Base-by-base conservation (phyloP, 1,139 yeast genomes). In the Scheffersomyces illinoinensis region DNA sequence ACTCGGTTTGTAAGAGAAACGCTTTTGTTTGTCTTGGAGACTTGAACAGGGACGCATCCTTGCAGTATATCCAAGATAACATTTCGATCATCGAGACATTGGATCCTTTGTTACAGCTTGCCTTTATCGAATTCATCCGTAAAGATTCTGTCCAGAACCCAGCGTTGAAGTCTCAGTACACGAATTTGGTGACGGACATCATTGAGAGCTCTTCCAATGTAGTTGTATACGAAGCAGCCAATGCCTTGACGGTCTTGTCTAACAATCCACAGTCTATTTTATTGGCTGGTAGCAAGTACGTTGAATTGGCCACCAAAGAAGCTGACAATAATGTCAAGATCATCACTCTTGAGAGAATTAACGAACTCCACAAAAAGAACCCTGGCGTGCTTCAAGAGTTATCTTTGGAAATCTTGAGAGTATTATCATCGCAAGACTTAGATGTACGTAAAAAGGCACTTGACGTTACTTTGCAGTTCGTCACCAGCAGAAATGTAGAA, bases 1-100 rank as follows among this genome's bases (percentile, higher is more conserved):
- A 96, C 73, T 89, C 97, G 47, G 92, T 96, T 47, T 95, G 99
- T 78, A 91, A 91, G 74, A 87, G 99, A 74, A 96, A 96, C 74
- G 98, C 98, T 4, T 96, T 96, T 73, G 89, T 93, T 57, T 92
- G 96, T 62, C 82, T 96, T 64, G 86, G 96, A 53, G 89, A 87
- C 64, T 81, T 96, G 70, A 91, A 91, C 73, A 86, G 98, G 70
- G 95, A 90, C 60, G 87, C 89, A 54, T 97, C 98, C 50, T 85
- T 92, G 68, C 86, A 85, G 62, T 96, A 88, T 72, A 84, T 96
- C 65, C 96, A 90, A 73, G 89, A 88, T 58, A 87, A 90, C 70
- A 80, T 89, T 62, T 74, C 83, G 46, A 75, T 83, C 53, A 82
- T 93, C 65, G 87, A 87, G 58, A 76, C 85, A n/a, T 79, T 91